Conservation (phyloP, 192 early-diverging fungal species). For the Phycomyces nitens region DNA sequence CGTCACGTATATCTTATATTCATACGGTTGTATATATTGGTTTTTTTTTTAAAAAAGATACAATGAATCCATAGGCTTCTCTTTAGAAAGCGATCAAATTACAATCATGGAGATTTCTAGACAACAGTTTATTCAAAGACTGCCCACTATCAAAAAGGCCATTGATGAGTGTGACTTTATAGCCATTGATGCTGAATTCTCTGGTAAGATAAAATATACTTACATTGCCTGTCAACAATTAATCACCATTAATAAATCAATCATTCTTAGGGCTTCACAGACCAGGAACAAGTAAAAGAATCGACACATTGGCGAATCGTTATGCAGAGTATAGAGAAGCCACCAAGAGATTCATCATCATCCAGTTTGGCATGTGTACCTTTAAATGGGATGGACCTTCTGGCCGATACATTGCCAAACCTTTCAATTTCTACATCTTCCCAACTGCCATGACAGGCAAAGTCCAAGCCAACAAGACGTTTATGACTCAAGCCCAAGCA, state of each 20-base stretch:
- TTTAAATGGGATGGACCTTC: conserved; percentile 53
- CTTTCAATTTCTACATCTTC: conserved; percentile 69
- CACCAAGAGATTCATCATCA: conserved; percentile 43
- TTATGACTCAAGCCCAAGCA: conserved; percentile 45
- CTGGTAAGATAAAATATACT: conserved; percentile 37
- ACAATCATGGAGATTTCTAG: conserved; percentile 52
- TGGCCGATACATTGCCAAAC: conserved; percentile 48
- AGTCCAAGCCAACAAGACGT: conserved; percentile 44
- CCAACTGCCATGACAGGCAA: conserved; percentile 40
- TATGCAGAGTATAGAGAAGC: conserved; percentile 45
- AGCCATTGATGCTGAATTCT: conserved; percentile 62
- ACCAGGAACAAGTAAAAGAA: conserved; percentile 5
- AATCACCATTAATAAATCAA: neutral
- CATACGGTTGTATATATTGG: too few species aligned
- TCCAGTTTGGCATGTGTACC: conserved; percentile 61
- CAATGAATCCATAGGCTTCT: neutral
- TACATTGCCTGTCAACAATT: too few species aligned
- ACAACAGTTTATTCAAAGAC: conserved; percentile 39
- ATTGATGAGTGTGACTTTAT: conserved; percentile 56
- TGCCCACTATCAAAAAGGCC: conserved; percentile 45
- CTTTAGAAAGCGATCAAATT: neutral
- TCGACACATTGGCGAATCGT: conserved; percentile 47
- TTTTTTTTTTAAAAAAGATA: neutral
- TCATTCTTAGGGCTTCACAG: conserved; percentile 7
- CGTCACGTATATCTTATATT: too few species aligned